A percentile compares a stretch with the other conserved stretches of the same genome.
These are phyloP conservation scores for Phylloporus sp. DNA, from an alignment of 768 basidiomycete genomes.

Conservation along the genomic window DNA sequence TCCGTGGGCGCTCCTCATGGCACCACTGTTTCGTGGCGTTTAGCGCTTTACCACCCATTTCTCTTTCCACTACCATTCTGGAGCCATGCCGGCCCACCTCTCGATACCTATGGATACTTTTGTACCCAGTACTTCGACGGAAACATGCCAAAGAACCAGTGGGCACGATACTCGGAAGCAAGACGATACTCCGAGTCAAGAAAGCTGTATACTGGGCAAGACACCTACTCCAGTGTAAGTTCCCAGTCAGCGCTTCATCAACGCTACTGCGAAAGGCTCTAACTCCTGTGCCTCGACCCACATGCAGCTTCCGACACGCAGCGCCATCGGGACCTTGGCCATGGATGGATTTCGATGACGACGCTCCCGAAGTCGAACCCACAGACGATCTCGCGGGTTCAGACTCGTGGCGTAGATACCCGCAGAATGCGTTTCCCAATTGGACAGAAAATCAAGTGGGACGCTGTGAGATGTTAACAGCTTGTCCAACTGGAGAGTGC, in stretches of 20 bases:
- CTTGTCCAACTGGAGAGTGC: slow-evolving; percentile 11
- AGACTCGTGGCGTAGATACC: slow-evolving; percentile 26
- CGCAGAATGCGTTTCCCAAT: slow-evolving; percentile 27
- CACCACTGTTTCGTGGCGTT: background rate
- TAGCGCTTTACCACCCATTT: slow-evolving; percentile 1
- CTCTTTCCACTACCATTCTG: background rate
- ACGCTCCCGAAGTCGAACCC: slow-evolving; percentile 6
- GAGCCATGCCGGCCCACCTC: slow-evolving; percentile 15
- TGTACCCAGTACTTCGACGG: background rate
- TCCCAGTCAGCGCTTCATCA: background rate
- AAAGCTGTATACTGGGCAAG: slow-evolving; percentile 2
- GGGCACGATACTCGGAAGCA: background rate
- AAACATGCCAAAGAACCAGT: background rate
- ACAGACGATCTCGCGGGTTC: background rate
- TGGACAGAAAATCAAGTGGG: slow-evolving; percentile 31
- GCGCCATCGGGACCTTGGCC: slow-evolving; percentile 41
- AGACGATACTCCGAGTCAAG: background rate
- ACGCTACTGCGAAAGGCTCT: background rate
- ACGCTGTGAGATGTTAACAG: slow-evolving; percentile 29
- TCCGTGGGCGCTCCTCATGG: slow-evolving; percentile 6
- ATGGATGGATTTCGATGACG: slow-evolving; percentile 37
- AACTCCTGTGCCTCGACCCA: background rate
- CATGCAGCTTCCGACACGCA: slow-evolving; percentile 33
- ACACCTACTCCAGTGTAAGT: slow-evolving; percentile 24
- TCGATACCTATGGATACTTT: slow-evolving; percentile 19